Conservation (phyloP, 108 stramenopile species). For the Pelagomonas calceolata region DNA sequence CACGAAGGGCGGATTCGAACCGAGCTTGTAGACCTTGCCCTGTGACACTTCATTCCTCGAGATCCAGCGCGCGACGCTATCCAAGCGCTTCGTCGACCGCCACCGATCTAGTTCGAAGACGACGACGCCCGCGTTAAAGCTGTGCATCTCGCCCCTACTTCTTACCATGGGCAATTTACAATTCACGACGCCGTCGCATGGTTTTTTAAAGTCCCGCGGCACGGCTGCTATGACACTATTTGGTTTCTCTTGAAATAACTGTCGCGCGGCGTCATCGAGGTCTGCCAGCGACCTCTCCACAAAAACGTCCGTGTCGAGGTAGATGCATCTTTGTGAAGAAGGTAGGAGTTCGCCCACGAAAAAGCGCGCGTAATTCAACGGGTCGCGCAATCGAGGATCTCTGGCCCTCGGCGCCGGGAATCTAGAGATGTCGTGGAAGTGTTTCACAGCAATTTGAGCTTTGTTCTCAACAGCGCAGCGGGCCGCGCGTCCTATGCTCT, state of each 20-base stretch:
- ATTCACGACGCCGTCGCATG: neutral
- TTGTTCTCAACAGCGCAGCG: too few species aligned
- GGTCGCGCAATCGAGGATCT: too few species aligned
- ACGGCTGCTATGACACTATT: neutral
- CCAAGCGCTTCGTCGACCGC: neutral
- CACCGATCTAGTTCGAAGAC: neutral
- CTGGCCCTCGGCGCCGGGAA: too few species aligned
- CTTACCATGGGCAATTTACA: neutral
- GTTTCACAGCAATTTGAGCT: too few species aligned
- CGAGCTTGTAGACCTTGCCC: neutral
- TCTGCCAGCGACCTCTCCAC: too few species aligned
- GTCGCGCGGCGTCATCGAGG: too few species aligned
- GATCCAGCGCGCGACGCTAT: neutral
- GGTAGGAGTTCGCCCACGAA: neutral
- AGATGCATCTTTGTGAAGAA: neutral
- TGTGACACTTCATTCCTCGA: neutral
- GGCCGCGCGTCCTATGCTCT: too few species aligned
- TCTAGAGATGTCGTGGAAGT: too few species aligned
- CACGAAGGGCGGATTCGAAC: neutral
- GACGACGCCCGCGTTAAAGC: neutral
- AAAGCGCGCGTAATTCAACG: neutral
- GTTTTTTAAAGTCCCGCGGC: neutral
- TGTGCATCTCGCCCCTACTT: neutral
- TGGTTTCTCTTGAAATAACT: too few species aligned
- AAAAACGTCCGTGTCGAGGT: neutral